Conservation (phyloP, 345 rosid genomes). For the Brassica cretica region DNA sequence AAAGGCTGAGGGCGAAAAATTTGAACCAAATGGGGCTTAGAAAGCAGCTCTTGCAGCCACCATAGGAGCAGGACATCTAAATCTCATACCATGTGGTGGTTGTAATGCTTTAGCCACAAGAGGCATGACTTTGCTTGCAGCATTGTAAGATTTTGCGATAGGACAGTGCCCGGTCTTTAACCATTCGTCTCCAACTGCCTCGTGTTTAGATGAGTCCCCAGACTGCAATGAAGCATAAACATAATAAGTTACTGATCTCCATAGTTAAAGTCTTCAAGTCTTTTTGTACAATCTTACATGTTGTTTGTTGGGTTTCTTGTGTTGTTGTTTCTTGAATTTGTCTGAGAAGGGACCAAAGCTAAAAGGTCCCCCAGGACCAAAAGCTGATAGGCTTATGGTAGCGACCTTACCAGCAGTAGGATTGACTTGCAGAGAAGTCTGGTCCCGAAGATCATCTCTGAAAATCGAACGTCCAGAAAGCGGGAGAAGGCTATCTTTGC, state of each 20-base stretch:
- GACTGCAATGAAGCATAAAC: conserved; percentile 25
- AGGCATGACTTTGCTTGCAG: too few species aligned
- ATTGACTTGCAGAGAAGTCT: conserved; percentile 28
- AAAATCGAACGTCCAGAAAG: conserved; percentile 47
- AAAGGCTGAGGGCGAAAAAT: too few species aligned
- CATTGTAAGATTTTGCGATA: too few species aligned
- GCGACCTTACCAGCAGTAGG: too few species aligned
- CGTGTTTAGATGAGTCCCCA: too few species aligned
- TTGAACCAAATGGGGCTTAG: too few species aligned
- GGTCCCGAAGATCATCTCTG: conserved; percentile 16
- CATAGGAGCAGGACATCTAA: too few species aligned
- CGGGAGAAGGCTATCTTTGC: conserved; percentile 81
- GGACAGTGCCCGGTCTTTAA: too few species aligned
- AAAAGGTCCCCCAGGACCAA: conserved; percentile 76
- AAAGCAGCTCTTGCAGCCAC: too few species aligned
- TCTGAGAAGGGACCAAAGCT: conserved; percentile 65
- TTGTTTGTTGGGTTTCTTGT: conserved; percentile 55
- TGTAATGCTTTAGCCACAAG: too few species aligned
- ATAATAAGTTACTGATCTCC: conserved; percentile 4
- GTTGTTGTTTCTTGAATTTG: conserved; percentile 62
- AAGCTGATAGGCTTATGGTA: conserved; percentile 71
- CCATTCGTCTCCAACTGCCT: too few species aligned
- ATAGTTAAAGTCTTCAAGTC: neutral
- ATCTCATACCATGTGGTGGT: too few species aligned
- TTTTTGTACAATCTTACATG: conserved; percentile 49